Evolutionary conservation across 306 rosid genomes (phyloP).

Genomic region (Lagenaria siceraria): DNA sequence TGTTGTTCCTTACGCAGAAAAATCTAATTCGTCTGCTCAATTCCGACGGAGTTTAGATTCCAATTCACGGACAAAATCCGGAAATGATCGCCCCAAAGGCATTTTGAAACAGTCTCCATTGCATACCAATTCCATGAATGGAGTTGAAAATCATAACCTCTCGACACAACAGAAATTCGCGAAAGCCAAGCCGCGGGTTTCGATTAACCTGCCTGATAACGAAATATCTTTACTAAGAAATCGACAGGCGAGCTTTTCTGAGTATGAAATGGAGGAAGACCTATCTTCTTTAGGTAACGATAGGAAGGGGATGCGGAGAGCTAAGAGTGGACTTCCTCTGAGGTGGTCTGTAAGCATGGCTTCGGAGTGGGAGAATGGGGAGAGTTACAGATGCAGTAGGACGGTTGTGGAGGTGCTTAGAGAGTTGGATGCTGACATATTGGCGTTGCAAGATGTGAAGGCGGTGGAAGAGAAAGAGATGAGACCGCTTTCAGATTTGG

Average conservation of each 20-base stretch:
- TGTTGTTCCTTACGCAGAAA: constrained; percentile 37
- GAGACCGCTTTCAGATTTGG: constrained; percentile 90
- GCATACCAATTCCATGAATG: constrained; percentile 21
- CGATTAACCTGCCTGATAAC: constrained; percentile 83
- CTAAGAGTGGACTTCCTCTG: constrained; percentile 15
- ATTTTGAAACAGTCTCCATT: constrained; percentile 56
- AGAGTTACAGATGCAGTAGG: constrained; percentile 16
- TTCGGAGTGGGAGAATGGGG: constrained; percentile 1
- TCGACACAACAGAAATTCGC: constrained; percentile 8
- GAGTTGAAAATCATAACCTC: not conserved
- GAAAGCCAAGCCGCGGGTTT: constrained; percentile 59
- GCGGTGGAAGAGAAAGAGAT: constrained; percentile 91
- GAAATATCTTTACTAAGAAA: constrained; percentile 62
- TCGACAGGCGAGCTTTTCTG: constrained; percentile 53
- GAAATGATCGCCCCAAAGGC: constrained; percentile 47
- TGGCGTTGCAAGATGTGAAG: constrained; percentile 90
- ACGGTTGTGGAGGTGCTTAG: constrained; percentile 66
- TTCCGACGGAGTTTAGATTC: not conserved
- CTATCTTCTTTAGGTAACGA: constrained; percentile 3
- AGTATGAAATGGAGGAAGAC: constrained; percentile 25
- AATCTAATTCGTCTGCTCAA: not conserved
- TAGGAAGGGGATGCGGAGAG: constrained; percentile 10
- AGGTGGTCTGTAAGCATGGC: constrained; percentile 19
- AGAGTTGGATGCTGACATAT: constrained; percentile 69
- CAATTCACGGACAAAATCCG: constrained; percentile 22